phyloP scores from a whole-genome alignment of 305 asterid species.

The Solanum aculeatissimum region DNA sequence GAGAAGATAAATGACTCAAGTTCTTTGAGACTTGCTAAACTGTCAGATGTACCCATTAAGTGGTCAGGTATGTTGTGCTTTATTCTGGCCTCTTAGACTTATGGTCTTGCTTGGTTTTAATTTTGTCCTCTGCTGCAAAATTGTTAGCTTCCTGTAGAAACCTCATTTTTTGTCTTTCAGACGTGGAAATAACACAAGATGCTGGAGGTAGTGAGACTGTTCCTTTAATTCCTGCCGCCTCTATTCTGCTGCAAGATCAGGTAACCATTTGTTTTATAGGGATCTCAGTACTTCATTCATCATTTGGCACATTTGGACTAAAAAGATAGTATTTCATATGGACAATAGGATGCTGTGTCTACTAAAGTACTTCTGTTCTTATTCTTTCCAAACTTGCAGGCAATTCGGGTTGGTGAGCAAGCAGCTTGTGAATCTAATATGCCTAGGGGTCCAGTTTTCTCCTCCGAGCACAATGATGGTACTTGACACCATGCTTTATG shows the following conservation, averaged over 20 bases:
- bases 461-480: constrained; percentile 2
- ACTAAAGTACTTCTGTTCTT: not conserved
- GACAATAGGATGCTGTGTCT: not conserved
- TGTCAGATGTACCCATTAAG: constrained; percentile 15
- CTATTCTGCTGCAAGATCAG: constrained; percentile 28
- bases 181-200: constrained; percentile 29
- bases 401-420: constrained; percentile 24
- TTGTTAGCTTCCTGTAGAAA: not conserved
- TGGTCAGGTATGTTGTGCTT: constrained; percentile 31
- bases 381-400: constrained; percentile 16
- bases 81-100: constrained; percentile 32
- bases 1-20: constrained; percentile 21
- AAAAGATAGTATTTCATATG: not conserved
- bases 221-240: constrained; percentile 21
- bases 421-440: constrained; percentile 8
- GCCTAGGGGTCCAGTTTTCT: not conserved
- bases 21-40: constrained; percentile 15
- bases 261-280: constrained; percentile 15
- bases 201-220: constrained; percentile 12
- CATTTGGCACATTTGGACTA: not conserved
- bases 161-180: constrained; percentile 20
- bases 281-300: not conserved
- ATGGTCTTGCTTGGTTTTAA: not conserved
- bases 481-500: not conserved
- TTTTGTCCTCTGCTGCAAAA: not conserved